Percentiles rank a stretch among this genome's conserved stretches.
Evolutionary conservation across 495 filamentous ascomycete genomes (phyloP).

Genomic region (Neurospora sp.): DNA sequence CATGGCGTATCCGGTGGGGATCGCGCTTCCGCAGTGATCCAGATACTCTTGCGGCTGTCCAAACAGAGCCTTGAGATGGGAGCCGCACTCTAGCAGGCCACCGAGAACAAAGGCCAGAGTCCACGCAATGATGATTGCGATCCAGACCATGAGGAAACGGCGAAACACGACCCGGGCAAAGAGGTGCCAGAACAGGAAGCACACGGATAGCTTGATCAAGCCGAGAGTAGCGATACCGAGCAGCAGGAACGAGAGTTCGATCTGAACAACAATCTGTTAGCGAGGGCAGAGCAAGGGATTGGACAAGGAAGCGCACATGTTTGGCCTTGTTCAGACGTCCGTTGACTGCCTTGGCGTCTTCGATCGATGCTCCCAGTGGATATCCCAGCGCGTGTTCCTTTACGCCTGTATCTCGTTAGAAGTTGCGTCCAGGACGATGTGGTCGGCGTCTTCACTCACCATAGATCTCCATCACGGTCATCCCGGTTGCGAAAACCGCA

Average conservation of each 20-base stretch:
- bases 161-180: conserved; percentile 8
- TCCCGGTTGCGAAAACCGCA: neutral
- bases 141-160: conserved; percentile 14
- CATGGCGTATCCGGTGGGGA: conserved; percentile 7
- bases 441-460: neutral
- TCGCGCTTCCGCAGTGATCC: conserved; percentile 1
- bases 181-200: conserved; percentile 13
- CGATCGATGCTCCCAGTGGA: neutral
- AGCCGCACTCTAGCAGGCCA: conserved; percentile 6
- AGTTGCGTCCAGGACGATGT: neutral
- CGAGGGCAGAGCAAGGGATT: neutral
- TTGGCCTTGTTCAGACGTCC: conserved; percentile 5
- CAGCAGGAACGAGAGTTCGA: conserved; percentile 1
- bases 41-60: conserved; percentile 1
- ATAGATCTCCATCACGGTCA: conserved; percentile 5
- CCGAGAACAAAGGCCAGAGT: conserved; percentile 6
- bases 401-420: neutral
- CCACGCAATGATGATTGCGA: conserved; percentile 2
- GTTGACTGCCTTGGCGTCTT: conserved; percentile 3
- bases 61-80: conserved; percentile 5
- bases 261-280: neutral
- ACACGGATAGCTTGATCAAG: conserved; percentile 8
- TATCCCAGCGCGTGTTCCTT: conserved; percentile 1
- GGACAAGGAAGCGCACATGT: neutral
- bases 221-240: conserved; percentile 5